These are phyloP conservation scores for Ganoderma meredithae DNA, from an alignment of 1,284 basidiomycete genomes.

Conservation along the genomic window DNA sequence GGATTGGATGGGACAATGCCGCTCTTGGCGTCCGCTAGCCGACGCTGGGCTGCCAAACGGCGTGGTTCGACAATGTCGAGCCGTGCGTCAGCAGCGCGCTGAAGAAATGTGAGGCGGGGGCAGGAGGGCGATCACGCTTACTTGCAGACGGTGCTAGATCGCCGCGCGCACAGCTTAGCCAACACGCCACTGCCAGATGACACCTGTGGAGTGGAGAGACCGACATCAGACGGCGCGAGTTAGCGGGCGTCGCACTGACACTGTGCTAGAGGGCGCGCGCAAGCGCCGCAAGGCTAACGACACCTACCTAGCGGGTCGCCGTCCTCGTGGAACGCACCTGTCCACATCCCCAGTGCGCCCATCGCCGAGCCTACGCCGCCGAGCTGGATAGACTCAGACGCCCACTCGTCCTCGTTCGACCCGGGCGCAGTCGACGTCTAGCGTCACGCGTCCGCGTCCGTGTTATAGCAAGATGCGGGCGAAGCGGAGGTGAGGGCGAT, in stretches of 20 bases:
- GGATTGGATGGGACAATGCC: not conserved
- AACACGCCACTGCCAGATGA: constrained; percentile 31
- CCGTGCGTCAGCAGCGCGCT: not conserved
- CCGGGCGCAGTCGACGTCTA: constrained; percentile 24
- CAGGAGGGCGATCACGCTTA: not conserved
- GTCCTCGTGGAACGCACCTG: constrained; percentile 57
- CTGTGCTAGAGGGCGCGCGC: too few relatives aligned
- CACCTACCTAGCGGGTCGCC: constrained; percentile 55
- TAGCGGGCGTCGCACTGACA: not conserved
- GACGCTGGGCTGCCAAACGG: not conserved
- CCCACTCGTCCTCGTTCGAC: constrained; percentile 50
- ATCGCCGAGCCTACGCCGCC: constrained; percentile 59
- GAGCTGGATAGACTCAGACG: constrained; percentile 62
- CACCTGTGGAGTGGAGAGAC: constrained; percentile 12
- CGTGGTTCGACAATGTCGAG: not conserved
- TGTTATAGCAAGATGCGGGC: too few relatives aligned
- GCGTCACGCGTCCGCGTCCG: not conserved
- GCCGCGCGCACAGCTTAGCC: constrained; percentile 9
- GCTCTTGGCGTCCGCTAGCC: not conserved
- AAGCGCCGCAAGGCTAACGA: not conserved
- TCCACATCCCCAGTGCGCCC: constrained; percentile 68
- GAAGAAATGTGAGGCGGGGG: not conserved
- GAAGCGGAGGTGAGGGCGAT: too few relatives aligned
- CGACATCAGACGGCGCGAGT: not conserved
- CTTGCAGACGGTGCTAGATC: not conserved